phyloP scores from a whole-genome alignment of 257 asterid genomes.

The Handroanthus guayacan region DNA sequence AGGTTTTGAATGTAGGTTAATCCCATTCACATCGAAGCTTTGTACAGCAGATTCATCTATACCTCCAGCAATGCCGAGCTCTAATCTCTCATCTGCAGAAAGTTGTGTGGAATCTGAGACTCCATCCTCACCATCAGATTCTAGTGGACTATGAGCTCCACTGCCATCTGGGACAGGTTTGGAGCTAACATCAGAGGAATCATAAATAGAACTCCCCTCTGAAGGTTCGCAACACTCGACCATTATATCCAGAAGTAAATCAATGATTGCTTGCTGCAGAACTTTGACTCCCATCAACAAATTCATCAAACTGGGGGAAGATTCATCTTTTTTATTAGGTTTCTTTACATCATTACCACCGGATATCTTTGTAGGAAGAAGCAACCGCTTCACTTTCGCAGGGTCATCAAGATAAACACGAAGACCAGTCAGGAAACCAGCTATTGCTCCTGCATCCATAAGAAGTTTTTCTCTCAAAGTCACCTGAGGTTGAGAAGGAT shows the following conservation, averaged over 20 bases:
- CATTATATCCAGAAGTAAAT: conserved; percentile 94
- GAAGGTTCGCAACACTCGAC: conserved; percentile 99
- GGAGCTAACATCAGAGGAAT: conserved; percentile 67
- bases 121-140: conserved; percentile 69
- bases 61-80: conserved; percentile 56
- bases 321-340: conserved; percentile 68
- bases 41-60: conserved; percentile 70
- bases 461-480: conserved; percentile 95
- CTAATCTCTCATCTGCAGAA: conserved; percentile 68
- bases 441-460: conserved; percentile 98
- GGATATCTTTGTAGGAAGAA: conserved; percentile 91
- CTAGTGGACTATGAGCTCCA: conserved; percentile 69
- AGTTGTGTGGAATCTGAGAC: conserved; percentile 55
- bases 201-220: conserved; percentile 68
- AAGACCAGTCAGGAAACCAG: conserved; percentile 96
- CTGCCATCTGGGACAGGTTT: conserved; percentile 69
- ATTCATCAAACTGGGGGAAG: conserved; percentile 97
- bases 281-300: conserved; percentile 99
- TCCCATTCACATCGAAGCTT: conserved; percentile 68
- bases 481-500: conserved; percentile 89
- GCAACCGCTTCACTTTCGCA: conserved; percentile 93
- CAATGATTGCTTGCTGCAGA: conserved; percentile 97
- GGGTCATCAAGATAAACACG: conserved; percentile 99
- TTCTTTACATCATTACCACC: conserved; percentile 74
- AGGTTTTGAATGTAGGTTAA: conserved; percentile 41